A percentile compares a stretch with the other conserved stretches of the same genome.
These are phyloP conservation scores for Leccinum variicolor DNA, from an alignment of 768 basidiomycete genomes.

Conservation along the genomic window DNA sequence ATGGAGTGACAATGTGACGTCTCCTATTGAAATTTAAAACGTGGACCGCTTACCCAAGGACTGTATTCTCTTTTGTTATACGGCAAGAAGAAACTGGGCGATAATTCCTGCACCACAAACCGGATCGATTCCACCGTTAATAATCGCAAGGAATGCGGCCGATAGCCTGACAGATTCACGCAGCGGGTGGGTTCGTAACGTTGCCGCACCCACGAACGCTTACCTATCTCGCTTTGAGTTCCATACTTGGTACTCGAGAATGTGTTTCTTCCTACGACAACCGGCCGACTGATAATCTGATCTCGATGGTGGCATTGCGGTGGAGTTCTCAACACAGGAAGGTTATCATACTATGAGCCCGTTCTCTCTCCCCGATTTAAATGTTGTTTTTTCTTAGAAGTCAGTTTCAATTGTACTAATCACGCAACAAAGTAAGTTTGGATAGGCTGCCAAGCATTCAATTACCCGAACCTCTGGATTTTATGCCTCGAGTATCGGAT, in stretches of 20 bases:
- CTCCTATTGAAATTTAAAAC: neutral
- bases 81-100: neutral
- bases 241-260: neutral
- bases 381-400: neutral
- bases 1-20: neutral
- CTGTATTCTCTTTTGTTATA: neutral
- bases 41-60: neutral
- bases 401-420: conserved; percentile 1
- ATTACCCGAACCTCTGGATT: neutral
- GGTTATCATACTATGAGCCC: neutral
- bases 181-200: neutral
- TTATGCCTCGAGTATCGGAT: conserved; percentile 1
- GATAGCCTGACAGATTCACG: neutral
- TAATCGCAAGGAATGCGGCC: conserved; percentile 1
- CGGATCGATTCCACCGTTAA: neutral
- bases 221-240: conserved; percentile 11
- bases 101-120: neutral
- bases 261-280: neutral
- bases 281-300: conserved; percentile 2
- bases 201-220: conserved; percentile 1
- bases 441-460: neutral
- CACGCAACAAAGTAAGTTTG: neutral
- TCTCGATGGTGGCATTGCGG: neutral
- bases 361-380: neutral
- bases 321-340: neutral